Evolutionary conservation across 345 rosid genomes (phyloP).

Genomic region (Salix dunnii): DNA sequence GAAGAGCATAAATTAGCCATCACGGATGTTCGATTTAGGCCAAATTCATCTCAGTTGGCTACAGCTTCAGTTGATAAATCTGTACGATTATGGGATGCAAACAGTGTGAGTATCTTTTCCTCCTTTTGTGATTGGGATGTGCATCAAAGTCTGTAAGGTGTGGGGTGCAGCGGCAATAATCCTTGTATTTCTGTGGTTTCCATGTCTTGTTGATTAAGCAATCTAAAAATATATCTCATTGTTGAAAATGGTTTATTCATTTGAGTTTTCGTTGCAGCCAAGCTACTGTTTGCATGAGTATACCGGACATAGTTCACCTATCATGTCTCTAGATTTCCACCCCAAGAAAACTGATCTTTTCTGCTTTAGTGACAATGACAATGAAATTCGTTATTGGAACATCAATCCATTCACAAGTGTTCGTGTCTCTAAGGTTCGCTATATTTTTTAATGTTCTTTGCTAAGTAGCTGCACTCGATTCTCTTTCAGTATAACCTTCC

Average conservation of each 20-base stretch:
- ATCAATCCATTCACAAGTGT: slow-evolving; percentile 42
- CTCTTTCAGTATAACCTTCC: not conserved
- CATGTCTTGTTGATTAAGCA: not conserved
- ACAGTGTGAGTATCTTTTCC: slow-evolving; percentile 36
- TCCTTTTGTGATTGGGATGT: slow-evolving; percentile 2
- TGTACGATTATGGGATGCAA: slow-evolving; percentile 68
- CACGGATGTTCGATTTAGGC: slow-evolving; percentile 70
- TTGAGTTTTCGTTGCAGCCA: slow-evolving; percentile 41
- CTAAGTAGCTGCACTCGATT: not conserved
- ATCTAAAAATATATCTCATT: not conserved
- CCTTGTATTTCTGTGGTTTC: not conserved
- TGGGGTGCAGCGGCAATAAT: not conserved
- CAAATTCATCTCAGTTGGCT: slow-evolving; percentile 64
- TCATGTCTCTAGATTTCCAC: slow-evolving; percentile 71
- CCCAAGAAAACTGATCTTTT: slow-evolving; percentile 60
- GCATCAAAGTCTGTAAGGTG: not conserved
- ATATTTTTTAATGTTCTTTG: not conserved
- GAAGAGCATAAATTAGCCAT: slow-evolving; percentile 58
- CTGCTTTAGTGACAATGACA: slow-evolving; percentile 54
- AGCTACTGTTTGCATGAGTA: slow-evolving; percentile 40
- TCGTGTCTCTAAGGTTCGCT: slow-evolving; percentile 45
- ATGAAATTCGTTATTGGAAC: slow-evolving; percentile 54
- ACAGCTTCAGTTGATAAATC: slow-evolving; percentile 67
- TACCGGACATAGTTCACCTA: slow-evolving; percentile 47
- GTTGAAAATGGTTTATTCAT: slow-evolving; percentile 1